Evolutionary conservation across 257 asterid genomes (phyloP).

Genomic region (Penstemon newberryi): DNA sequence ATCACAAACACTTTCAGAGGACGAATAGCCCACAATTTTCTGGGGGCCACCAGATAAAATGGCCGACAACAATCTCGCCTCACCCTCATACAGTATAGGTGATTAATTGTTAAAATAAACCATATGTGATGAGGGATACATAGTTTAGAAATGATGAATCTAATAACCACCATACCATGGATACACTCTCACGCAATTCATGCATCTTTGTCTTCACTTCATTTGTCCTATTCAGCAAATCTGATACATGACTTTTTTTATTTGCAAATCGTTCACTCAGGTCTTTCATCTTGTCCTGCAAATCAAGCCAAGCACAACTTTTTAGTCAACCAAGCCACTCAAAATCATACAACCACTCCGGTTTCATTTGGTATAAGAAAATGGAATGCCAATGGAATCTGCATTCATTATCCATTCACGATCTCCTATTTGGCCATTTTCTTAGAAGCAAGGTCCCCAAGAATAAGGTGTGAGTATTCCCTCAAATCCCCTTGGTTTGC

Average conservation of each 20-base stretch:
- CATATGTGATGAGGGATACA: neutral
- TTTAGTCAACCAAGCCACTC: constrained; percentile 27
- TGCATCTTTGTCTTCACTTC: constrained; percentile 73
- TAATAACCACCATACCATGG: constrained; percentile 52
- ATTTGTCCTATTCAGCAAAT: constrained; percentile 62
- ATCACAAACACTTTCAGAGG: too few species aligned
- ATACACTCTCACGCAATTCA: constrained; percentile 52
- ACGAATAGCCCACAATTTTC: too few species aligned
- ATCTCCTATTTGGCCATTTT: constrained; percentile 10
- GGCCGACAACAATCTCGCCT: too few species aligned
- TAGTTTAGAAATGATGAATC: neutral
- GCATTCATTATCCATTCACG: constrained; percentile 17
- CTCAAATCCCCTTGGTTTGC: neutral
- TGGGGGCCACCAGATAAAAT: too few species aligned
- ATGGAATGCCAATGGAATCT: constrained; percentile 4
- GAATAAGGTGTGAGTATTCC: constrained; percentile 24
- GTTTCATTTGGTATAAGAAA: constrained; percentile 23
- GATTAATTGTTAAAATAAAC: neutral
- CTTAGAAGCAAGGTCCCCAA: neutral
- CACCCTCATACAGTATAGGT: too few species aligned
- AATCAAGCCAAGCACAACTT: constrained; percentile 27
- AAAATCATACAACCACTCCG: constrained; percentile 20
- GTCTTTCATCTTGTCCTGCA: constrained; percentile 67
- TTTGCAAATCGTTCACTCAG: constrained; percentile 49
- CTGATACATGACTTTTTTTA: constrained; percentile 59